Evolutionary conservation across 108 stramenopile species (phyloP).

Genomic region (Hondaea fermentalgiana): DNA sequence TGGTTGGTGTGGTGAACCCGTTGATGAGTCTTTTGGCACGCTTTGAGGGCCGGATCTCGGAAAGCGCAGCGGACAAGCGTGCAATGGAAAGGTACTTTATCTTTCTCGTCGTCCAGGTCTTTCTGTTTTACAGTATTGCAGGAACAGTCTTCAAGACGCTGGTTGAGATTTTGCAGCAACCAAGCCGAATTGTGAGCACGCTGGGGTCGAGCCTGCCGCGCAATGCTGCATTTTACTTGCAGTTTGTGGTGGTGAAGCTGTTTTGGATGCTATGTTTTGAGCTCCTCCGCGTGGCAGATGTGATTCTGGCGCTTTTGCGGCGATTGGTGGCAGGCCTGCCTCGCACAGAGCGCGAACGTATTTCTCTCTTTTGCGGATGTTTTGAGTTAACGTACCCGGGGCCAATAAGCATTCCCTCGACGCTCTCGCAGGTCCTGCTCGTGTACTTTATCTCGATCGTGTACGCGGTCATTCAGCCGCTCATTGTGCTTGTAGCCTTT

Average conservation of each 20-base stretch:
- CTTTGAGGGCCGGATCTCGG: background rate
- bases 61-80: background rate
- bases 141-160: background rate
- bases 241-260: constrained; percentile 5
- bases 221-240: background rate
- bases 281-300: background rate
- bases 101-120: background rate
- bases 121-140: background rate
- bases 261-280: constrained; percentile 17
- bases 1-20: constrained; percentile 1
- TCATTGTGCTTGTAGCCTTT: background rate
- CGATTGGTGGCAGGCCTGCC: background rate
- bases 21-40: constrained; percentile 1
- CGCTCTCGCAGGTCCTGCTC: background rate
- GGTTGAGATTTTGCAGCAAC: constrained; percentile 4
- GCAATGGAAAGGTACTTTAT: constrained; percentile 8
- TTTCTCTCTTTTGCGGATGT: background rate
- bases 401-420: background rate
- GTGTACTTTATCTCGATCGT: constrained; percentile 13
- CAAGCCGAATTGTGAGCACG: background rate
- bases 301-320: background rate
- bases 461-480: constrained; percentile 9
- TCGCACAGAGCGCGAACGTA: background rate
- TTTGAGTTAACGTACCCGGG: background rate
- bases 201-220: constrained; percentile 4